These are phyloP conservation scores for Casuarina glauca DNA, from an alignment of 306 rosid species.

Conservation along the genomic window DNA sequence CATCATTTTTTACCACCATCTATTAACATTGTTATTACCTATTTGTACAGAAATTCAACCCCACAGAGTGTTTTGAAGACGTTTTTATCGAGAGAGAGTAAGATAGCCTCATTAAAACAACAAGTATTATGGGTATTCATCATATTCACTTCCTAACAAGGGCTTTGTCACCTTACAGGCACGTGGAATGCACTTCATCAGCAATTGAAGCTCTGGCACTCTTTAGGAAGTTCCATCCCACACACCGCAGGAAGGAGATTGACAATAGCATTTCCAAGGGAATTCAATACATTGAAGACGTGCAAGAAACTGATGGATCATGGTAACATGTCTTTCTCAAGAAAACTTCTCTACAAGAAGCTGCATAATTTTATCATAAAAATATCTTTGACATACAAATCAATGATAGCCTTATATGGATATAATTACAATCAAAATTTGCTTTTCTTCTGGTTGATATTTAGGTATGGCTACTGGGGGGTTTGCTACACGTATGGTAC, in stretches of 20 bases:
- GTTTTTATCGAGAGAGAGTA: constrained; percentile 24
- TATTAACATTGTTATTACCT: background rate
- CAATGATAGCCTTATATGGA: background rate
- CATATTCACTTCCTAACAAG: too few relatives aligned
- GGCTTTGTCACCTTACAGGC: constrained; percentile 23
- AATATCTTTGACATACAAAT: too few relatives aligned
- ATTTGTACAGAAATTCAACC: constrained; percentile 51
- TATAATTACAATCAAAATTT: too few relatives aligned
- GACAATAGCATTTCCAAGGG: constrained; percentile 47
- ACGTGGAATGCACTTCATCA: constrained; percentile 70
- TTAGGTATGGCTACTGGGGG: constrained; percentile 84
- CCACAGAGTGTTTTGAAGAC: constrained; percentile 5
- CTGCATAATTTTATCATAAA: background rate
- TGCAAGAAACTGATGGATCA: constrained; percentile 67
- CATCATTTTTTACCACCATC: too few relatives aligned
- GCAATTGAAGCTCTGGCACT: constrained; percentile 47
- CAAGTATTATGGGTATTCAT: background rate
- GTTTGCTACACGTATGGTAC: constrained; percentile 76
- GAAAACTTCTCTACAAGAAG: background rate
- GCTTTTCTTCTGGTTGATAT: background rate
- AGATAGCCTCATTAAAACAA: constrained; percentile 34
- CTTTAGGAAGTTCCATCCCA: constrained; percentile 56
- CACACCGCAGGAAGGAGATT: constrained; percentile 57
- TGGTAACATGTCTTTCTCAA: constrained; percentile 40
- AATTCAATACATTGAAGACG: constrained; percentile 38